phyloP scores from a whole-genome alignment of 495 filamentous ascomycete species.

The Penicillium egyptiacum region DNA sequence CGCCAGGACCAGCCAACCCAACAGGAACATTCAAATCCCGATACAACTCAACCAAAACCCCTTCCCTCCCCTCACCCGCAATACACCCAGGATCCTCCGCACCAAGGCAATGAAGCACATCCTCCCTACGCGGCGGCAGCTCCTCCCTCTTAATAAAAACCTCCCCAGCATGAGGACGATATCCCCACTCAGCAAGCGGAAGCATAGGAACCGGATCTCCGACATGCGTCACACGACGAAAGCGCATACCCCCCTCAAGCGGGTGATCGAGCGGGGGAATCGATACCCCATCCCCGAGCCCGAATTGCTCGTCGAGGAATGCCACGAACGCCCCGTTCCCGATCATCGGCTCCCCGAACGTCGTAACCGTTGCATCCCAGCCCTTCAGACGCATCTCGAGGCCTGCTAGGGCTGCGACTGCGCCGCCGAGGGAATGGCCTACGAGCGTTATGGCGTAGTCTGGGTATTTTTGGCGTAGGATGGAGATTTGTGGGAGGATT shows the following conservation, averaged over 20 bases:
- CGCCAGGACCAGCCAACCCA: conserved; percentile 3
- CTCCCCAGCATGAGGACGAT: conserved; percentile 78
- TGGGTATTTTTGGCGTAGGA: conserved; percentile 58
- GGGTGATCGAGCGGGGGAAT: conserved; percentile 2
- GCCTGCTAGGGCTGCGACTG: conserved; percentile 82
- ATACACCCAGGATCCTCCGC: conserved; percentile 70
- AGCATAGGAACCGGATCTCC: conserved; percentile 89
- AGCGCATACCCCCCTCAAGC: conserved; percentile 39
- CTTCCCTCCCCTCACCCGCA: conserved; percentile 44
- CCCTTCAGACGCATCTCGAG: conserved; percentile 70
- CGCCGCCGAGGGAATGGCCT: conserved; percentile 90
- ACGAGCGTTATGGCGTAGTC: conserved; percentile 73
- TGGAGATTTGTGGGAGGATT: conserved; percentile 60
- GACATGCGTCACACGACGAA: conserved; percentile 79
- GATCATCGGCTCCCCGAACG: conserved; percentile 86
- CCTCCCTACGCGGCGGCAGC: conserved; percentile 63
- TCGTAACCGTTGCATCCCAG: conserved; percentile 75
- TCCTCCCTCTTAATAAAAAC: conserved; percentile 73
- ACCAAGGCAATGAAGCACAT: conserved; percentile 71
- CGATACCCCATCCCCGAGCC: conserved; percentile 33
- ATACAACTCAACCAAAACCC: conserved; percentile 11
- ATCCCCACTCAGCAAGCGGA: conserved; percentile 85
- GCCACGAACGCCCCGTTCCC: conserved; percentile 71
- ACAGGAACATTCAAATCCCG: conserved; percentile 17
- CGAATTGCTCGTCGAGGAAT: conserved; percentile 69